These are phyloP conservation scores for Kluyveromyces siamensis DNA, from an alignment of 805 yeast species.

Conservation along the genomic window DNA sequence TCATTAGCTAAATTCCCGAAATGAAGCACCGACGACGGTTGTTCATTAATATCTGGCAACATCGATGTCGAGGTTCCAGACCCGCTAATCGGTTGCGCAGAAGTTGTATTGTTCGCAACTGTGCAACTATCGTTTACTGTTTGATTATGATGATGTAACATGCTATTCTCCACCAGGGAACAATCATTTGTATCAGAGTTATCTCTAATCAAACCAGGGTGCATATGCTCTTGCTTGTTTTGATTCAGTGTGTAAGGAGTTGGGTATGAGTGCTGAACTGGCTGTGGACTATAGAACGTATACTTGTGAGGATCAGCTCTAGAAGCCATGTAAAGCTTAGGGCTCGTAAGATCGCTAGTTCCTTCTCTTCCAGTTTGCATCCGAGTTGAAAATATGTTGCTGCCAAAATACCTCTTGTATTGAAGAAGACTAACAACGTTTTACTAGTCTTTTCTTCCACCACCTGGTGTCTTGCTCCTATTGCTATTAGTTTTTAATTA, in stretches of 20 bases:
- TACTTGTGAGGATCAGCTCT: slow-evolving; percentile 9
- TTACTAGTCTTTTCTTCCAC: background rate
- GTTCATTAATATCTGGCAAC: slow-evolving; percentile 22
- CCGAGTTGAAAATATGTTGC: background rate
- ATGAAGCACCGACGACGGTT: slow-evolving; percentile 27
- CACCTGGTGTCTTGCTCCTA: background rate
- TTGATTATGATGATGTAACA: slow-evolving; percentile 7
- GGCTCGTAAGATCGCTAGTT: background rate
- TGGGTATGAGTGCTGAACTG: slow-evolving; percentile 26
- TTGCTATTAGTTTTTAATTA: background rate
- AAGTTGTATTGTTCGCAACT: background rate
- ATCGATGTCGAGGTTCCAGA: background rate
- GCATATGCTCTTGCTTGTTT: slow-evolving; percentile 1
- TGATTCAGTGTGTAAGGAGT: slow-evolving; percentile 27
- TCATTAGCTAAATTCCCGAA: slow-evolving; percentile 21
- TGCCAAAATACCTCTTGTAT: background rate
- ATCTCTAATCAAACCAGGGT: background rate
- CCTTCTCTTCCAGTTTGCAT: slow-evolving; percentile 1
- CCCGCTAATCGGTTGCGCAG: slow-evolving; percentile 1
- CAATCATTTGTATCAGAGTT: slow-evolving; percentile 9
- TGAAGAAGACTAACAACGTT: too few species aligned
- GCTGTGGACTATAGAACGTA: slow-evolving; percentile 25
- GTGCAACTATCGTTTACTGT: slow-evolving; percentile 4
- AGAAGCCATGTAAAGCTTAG: background rate
- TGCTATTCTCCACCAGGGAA: slow-evolving; percentile 21